A percentile compares a stretch with the other conserved stretches of the same genome.
phyloP scores from a whole-genome alignment of 1,139 yeast species.

The Pichia sp. region DNA sequence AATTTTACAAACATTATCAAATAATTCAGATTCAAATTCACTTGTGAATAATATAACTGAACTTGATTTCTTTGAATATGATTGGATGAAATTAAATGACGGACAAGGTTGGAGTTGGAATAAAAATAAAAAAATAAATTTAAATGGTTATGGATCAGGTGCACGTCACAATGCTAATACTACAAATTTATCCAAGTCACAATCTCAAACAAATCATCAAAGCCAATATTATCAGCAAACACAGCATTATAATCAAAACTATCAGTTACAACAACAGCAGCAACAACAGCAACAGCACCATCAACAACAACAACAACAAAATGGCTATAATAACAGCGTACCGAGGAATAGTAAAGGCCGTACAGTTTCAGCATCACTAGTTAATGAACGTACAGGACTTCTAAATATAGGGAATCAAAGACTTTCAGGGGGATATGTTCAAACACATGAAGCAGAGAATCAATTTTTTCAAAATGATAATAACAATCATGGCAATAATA shows the following conservation, averaged over 20 bases:
- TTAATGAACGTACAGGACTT: conserved; percentile 10
- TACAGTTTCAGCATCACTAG: conserved; percentile 4
- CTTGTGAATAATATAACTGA: background rate
- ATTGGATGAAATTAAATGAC: conserved; percentile 89
- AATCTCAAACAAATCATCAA: conserved; percentile 8
- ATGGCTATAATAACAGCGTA: background rate
- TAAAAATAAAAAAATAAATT: conserved; percentile 78
- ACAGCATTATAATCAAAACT: conserved; percentile 7
- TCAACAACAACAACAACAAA: conserved; percentile 2
- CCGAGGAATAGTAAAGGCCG: background rate
- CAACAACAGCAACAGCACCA: background rate
- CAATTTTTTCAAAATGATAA: background rate
- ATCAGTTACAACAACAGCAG: conserved; percentile 1
- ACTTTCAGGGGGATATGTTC: background rate
- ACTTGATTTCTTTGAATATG: conserved; percentile 66
- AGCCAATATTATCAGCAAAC: conserved; percentile 5
- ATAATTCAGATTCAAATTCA: background rate
- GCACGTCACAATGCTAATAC: conserved; percentile 13
- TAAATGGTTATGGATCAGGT: conserved; percentile 77
- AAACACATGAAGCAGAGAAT: background rate
- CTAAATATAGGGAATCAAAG: background rate
- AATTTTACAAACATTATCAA: background rate
- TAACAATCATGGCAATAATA: background rate
- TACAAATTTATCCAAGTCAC: conserved; percentile 9
- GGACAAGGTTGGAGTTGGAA: conserved; percentile 89